Percentiles rank a stretch among this genome's conserved stretches.
phyloP scores from a whole-genome alignment of 768 basidiomycete genomes.

The Rhizopogon vesiculosus region DNA sequence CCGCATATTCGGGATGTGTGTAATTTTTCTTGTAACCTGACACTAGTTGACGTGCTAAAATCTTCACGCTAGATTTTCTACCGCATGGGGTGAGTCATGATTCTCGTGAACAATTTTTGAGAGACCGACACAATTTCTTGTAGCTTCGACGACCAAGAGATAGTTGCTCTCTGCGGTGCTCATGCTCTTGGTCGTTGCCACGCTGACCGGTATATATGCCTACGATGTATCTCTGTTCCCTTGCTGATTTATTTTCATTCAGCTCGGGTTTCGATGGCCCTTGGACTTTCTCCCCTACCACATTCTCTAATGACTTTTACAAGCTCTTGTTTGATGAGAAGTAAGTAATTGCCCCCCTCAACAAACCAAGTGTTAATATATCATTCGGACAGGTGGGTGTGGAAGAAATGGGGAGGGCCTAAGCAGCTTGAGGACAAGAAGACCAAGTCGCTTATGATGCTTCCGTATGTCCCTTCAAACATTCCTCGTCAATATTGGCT shows the following conservation, averaged over 20 bases:
- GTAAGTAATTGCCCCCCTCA: conserved; percentile 28
- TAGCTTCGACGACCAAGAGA: conserved; percentile 93
- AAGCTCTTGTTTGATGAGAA: conserved; percentile 84
- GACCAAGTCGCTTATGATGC: conserved; percentile 90
- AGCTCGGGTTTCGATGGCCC: conserved; percentile 82
- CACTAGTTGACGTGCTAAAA: not conserved
- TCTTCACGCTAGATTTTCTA: conserved; percentile 49
- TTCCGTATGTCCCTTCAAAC: conserved; percentile 57
- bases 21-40: not conserved
- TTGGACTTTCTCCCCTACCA: conserved; percentile 94
- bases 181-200: conserved; percentile 98
- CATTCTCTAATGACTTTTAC: conserved; percentile 83
- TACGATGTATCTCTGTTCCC: not conserved
- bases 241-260: not conserved
- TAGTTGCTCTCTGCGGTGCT: conserved; percentile 90
- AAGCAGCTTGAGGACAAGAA: conserved; percentile 94
- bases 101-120: not conserved
- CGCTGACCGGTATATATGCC: conserved; percentile 48
- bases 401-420: conserved; percentile 93
- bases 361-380: not conserved
- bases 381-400: conserved; percentile 56
- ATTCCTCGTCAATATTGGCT: not conserved
- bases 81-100: conserved; percentile 54
- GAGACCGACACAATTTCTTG: not conserved
- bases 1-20: conserved; percentile 76